Conservation (phyloP, 1,284 basidiomycete genomes). For the Trichosporon sp. region DNA sequence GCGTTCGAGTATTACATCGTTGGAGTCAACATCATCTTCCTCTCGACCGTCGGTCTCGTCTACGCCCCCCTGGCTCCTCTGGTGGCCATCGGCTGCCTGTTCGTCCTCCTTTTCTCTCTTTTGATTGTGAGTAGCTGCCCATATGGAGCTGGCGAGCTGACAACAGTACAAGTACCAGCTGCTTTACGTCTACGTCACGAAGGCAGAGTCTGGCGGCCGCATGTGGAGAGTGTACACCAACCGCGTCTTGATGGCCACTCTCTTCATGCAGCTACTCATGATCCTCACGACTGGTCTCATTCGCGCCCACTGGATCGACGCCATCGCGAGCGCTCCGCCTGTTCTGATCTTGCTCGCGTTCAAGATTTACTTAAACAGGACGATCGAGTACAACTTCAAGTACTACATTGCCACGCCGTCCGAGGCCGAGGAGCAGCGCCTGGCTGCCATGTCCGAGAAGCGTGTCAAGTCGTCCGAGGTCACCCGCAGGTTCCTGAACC, state of each 20-base stretch:
- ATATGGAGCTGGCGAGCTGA: conserved; percentile 28
- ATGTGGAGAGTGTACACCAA: conserved; percentile 92
- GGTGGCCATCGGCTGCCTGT: conserved; percentile 64
- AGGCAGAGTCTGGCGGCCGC: conserved; percentile 87
- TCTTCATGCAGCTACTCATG: conserved; percentile 85
- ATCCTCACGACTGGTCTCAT: conserved; percentile 83
- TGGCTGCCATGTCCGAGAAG: conserved; percentile 43
- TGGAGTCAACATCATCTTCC: conserved; percentile 67
- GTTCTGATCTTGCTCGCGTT: conserved; percentile 73
- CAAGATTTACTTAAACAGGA: conserved; percentile 76
- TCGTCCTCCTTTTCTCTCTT: conserved; percentile 73
- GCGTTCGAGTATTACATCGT: conserved; percentile 71
- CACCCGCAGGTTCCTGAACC: conserved; percentile 60
- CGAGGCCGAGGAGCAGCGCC: conserved; percentile 53
- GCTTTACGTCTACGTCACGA: conserved; percentile 86
- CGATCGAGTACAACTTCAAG: conserved; percentile 70
- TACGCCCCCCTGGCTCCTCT: conserved; percentile 91
- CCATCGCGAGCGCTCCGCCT: conserved; percentile 65
- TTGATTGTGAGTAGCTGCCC: conserved; percentile 41
- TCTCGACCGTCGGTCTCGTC: conserved; percentile 80
- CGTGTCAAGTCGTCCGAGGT: conserved; percentile 57
- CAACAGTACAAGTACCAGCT: conserved; percentile 82
- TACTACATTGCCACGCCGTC: conserved; percentile 63
- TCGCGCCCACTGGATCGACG: conserved; percentile 66
- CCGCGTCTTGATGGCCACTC: conserved; percentile 70